Evolutionary conservation across 2,329 filamentous ascomycete species (phyloP).

Genomic region (Claviceps sorghi): DNA sequence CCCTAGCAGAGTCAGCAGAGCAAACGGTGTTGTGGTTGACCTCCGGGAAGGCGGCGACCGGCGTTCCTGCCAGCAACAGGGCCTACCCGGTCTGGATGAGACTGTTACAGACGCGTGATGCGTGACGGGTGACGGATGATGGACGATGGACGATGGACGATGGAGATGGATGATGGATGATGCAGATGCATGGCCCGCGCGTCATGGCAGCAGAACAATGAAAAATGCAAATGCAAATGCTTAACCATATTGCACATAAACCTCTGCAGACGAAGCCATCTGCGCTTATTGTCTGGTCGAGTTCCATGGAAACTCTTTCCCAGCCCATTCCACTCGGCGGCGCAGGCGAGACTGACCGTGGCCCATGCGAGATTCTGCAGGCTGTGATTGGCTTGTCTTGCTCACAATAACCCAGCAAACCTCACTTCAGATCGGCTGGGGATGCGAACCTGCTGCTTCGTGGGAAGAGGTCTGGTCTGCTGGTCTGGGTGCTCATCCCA

Average conservation of each 20-base stretch:
- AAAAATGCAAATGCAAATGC: too few relatives aligned
- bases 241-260: background rate
- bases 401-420: background rate
- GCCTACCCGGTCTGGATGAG: background rate
- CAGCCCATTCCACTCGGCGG: background rate
- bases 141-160: background rate
- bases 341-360: background rate
- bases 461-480: too few relatives aligned
- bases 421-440: background rate
- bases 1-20: background rate
- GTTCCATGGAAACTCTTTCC: background rate
- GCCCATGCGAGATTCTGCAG: background rate
- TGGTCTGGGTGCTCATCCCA: background rate
- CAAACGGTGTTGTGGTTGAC: background rate
- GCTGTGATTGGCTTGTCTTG: background rate
- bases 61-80: background rate
- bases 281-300: background rate
- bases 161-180: background rate
- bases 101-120: background rate
- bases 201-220: background rate
- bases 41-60: background rate
- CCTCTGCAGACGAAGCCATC: background rate
- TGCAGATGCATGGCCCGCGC: background rate
- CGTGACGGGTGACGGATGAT: too few relatives aligned
- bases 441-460: background rate